Conservation (phyloP, 1,284 basidiomycete species). For the Puccinia hordei region DNA sequence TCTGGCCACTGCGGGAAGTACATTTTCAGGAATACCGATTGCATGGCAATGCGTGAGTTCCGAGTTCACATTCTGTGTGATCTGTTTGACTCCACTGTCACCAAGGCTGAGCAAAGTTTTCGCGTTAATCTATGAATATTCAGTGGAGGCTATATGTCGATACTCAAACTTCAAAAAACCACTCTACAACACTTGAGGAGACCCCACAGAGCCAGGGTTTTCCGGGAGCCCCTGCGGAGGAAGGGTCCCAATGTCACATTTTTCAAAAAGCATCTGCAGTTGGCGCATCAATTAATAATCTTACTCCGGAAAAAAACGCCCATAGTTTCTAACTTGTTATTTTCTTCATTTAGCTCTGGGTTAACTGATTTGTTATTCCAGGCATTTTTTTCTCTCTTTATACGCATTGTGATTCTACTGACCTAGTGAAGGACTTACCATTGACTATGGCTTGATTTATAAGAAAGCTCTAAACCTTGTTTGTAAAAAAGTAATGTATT, state of each 20-base stretch:
- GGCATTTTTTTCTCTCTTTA: not conserved
- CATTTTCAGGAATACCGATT: slow-evolving; percentile 15
- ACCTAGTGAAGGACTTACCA: too few species aligned
- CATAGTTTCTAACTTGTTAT: not conserved
- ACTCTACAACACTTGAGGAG: not conserved
- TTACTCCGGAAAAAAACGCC: not conserved
- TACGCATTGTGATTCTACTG: too few species aligned
- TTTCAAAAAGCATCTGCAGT: not conserved
- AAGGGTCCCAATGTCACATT: not conserved
- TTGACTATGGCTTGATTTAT: too few species aligned
- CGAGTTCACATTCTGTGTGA: not conserved
- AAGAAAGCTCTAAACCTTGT: too few species aligned
- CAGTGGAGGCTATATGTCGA: slow-evolving; percentile 11
- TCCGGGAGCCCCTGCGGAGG: not conserved
- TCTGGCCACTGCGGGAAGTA: slow-evolving; percentile 7
- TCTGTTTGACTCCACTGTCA: not conserved
- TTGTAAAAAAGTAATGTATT: too few species aligned
- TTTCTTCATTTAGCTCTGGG: not conserved
- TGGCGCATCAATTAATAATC: not conserved
- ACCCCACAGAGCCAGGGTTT: not conserved
- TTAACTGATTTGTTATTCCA: not conserved
- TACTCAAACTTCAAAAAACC: not conserved
- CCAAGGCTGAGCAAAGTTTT: not conserved
- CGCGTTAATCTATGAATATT: not conserved
- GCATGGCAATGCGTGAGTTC: slow-evolving; percentile 17